Conservation (phyloP, 2,329 filamentous ascomycete species). For the Monilinia vaccinii-corymbosi region DNA sequence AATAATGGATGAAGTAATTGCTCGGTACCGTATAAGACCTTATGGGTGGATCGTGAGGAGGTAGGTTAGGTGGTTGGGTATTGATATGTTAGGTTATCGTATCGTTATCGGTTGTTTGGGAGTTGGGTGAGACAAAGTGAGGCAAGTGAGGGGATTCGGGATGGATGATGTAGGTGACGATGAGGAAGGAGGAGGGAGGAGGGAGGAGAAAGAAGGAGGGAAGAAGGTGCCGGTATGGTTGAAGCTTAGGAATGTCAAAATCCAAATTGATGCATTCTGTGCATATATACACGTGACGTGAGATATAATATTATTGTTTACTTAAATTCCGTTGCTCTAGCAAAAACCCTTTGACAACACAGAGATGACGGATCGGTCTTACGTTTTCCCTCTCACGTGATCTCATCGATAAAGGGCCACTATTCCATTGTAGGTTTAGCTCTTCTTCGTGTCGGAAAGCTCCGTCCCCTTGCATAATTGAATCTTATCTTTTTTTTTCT, state of each 20-base stretch:
- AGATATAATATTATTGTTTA: not conserved
- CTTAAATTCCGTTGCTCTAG: not conserved
- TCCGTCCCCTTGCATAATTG: not conserved
- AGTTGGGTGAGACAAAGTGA: not conserved
- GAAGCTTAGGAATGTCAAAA: too few species aligned
- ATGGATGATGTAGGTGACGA: not conserved
- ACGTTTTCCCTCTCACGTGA: not conserved
- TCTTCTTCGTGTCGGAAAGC: not conserved
- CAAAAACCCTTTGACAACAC: not conserved
- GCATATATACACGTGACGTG: too few species aligned
- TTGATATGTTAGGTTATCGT: not conserved
- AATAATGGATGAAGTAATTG: not conserved
- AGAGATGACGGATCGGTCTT: not conserved
- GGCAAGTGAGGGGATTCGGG: not conserved
- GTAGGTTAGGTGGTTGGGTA: not conserved
- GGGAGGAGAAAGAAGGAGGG: too few species aligned
- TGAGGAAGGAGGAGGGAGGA: too few species aligned
- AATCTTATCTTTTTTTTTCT: slow-evolving; percentile 3
- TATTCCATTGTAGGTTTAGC: not conserved
- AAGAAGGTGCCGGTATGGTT: too few species aligned
- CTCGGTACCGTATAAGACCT: not conserved
- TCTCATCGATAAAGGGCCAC: not conserved
- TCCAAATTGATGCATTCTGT: too few species aligned
- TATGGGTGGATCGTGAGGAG: not conserved
- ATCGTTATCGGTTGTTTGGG: not conserved